phyloP scores from a whole-genome alignment of 108 stramenopile species.

The Cylindrotheca fusiformis region DNA sequence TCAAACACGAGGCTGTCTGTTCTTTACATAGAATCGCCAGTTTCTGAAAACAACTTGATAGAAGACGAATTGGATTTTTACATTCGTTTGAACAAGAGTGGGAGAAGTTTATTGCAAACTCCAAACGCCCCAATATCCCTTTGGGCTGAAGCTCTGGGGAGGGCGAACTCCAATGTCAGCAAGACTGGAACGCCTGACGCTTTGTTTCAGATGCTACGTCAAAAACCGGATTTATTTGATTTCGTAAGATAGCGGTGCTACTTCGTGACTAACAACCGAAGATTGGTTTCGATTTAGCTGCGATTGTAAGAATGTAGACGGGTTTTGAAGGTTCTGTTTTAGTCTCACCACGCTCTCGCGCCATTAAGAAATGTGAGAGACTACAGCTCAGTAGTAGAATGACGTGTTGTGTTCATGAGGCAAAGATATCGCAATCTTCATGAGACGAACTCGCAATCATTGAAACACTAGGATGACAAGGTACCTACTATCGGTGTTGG shows the following conservation, averaged over 20 bases:
- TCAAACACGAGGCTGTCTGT: slow-evolving; percentile 13
- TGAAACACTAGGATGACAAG: too few relatives aligned
- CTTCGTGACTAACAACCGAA: too few relatives aligned
- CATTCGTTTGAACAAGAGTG: slow-evolving; percentile 27
- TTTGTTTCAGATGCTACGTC: slow-evolving; percentile 27
- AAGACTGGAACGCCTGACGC: slow-evolving; percentile 19
- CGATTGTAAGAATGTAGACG: too few relatives aligned
- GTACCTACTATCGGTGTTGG: too few relatives aligned
- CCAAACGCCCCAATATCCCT: background rate
- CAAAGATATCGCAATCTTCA: too few relatives aligned
- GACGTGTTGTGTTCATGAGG: too few relatives aligned
- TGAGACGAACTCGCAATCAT: too few relatives aligned
- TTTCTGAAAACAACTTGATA: slow-evolving; percentile 6
- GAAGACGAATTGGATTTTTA: slow-evolving; percentile 26
- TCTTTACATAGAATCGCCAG: slow-evolving; percentile 23
- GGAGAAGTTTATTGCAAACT: slow-evolving; percentile 21
- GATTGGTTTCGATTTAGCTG: too few relatives aligned
- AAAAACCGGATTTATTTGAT: slow-evolving; percentile 21
- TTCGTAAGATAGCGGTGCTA: background rate
- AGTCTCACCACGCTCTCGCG: too few relatives aligned
- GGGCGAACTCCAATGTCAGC: slow-evolving; percentile 3
- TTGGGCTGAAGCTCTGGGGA: slow-evolving; percentile 20
- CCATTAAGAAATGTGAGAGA: too few relatives aligned
- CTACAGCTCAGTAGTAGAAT: too few relatives aligned
- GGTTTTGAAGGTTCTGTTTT: too few relatives aligned